phyloP scores from a whole-genome alignment of 139 green algal genomes.

The Limnomonas spitsbergensis region DNA sequence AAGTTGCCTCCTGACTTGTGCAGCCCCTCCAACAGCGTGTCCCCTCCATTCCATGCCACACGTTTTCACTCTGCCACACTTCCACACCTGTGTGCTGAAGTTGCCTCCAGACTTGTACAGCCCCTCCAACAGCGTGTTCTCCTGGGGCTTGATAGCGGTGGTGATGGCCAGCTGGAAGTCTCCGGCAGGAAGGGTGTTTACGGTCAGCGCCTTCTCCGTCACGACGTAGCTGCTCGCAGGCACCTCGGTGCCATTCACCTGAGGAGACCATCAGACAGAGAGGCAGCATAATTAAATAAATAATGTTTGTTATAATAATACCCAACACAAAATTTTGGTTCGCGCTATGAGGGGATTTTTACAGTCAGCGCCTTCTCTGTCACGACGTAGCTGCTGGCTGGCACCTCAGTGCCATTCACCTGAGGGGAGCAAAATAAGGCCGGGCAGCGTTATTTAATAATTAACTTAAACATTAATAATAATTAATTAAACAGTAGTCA shows the following conservation, averaged over 20 bases:
- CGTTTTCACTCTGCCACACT: no score
- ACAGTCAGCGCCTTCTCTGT: constrained; percentile 50
- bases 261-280: background rate
- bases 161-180: constrained; percentile 6
- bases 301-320: no score
- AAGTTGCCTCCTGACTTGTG: no score
- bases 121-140: constrained; percentile 93
- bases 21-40: no score
- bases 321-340: no score
- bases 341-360: no score
- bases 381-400: constrained; percentile 32
- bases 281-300: background rate
- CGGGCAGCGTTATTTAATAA: no score
- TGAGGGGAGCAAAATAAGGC: no score
- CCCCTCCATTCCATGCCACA: no score
- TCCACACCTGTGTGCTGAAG: constrained; percentile 87
- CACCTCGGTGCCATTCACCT: constrained; percentile 13
- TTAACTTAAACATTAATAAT: no score
- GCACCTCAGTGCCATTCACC: constrained; percentile 12
- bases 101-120: constrained; percentile 94
- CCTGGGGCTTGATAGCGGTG: constrained; percentile 37
- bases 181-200: constrained; percentile 39
- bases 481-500: no score
- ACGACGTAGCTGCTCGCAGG: constrained; percentile 31
- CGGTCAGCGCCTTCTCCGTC: constrained; percentile 45